phyloP scores from a whole-genome alignment of 2,329 filamentous ascomycete genomes.

The Dendrostoma leiphaemia region DNA sequence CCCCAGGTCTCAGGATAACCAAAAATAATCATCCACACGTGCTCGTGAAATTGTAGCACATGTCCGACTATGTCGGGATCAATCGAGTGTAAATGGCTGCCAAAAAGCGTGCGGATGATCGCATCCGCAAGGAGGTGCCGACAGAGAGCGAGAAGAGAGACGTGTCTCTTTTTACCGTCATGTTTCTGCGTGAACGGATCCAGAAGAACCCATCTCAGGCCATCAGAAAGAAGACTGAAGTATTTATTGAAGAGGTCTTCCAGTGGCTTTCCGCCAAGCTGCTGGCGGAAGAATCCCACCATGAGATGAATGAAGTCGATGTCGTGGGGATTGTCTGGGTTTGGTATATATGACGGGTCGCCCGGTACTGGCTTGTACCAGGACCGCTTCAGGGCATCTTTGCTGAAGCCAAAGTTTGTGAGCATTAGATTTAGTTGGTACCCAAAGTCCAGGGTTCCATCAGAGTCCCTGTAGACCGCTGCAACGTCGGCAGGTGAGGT shows the following conservation, averaged over 20 bases:
- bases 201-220: too few relatives aligned
- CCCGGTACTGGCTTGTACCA: background rate
- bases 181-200: too few relatives aligned
- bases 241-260: too few relatives aligned
- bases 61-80: background rate
- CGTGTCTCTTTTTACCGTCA: background rate
- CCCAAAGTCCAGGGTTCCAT: background rate
- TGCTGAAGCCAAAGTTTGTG: background rate
- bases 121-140: background rate
- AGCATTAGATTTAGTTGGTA: too few relatives aligned
- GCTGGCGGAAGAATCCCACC: too few relatives aligned
- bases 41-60: background rate
- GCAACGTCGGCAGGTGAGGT: background rate
- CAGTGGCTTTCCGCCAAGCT: too few relatives aligned
- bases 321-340: background rate
- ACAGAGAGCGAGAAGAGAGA: background rate
- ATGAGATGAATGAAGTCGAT: background rate
- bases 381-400: background rate
- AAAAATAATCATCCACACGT: background rate
- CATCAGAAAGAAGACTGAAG: too few relatives aligned
- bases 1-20: background rate
- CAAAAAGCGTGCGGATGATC: background rate
- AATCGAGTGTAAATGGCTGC: background rate
- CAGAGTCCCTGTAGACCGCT: background rate
- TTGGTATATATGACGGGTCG: background rate